Evolutionary conservation across 371 early-diverging fungal species (phyloP).

Genomic region (Lichtheimia ornata): DNA sequence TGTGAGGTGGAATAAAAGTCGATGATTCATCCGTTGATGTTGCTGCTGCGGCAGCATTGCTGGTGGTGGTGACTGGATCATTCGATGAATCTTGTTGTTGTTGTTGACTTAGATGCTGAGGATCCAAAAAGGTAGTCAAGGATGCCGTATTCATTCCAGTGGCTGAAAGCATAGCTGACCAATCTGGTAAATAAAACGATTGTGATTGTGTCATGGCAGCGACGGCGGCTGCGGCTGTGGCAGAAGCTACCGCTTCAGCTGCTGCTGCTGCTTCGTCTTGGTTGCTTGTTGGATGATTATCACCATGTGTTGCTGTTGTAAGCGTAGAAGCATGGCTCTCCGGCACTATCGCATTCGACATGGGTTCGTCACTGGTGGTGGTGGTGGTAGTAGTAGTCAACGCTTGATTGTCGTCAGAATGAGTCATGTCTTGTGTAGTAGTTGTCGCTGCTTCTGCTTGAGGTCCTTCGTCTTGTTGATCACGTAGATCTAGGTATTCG

Average conservation of each 20-base stretch:
- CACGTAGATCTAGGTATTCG: constrained; percentile 24
- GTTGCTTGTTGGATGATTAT: constrained; percentile 6
- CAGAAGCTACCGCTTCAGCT: constrained; percentile 4
- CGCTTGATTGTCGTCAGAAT: background rate
- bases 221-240: constrained; percentile 6
- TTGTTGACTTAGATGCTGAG: background rate
- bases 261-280: constrained; percentile 7
- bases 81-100: background rate
- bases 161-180: constrained; percentile 12
- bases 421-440: background rate
- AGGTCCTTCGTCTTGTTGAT: constrained; percentile 22
- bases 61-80: constrained; percentile 2
- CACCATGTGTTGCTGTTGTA: constrained; percentile 7
- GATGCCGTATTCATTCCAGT: constrained; percentile 10
- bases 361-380: background rate
- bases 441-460: background rate
- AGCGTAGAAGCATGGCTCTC: background rate
- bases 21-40: background rate
- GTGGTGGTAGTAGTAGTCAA: background rate
- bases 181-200: constrained; percentile 20
- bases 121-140: constrained; percentile 1
- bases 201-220: constrained; percentile 3
- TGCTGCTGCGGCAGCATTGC: background rate
- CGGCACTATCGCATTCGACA: background rate
- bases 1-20: constrained; percentile 11